Percentiles rank a stretch among this genome's conserved stretches.
phyloP scores from a whole-genome alignment of 2,329 filamentous ascomycete genomes.

The Colletotrichum gigasporum region DNA sequence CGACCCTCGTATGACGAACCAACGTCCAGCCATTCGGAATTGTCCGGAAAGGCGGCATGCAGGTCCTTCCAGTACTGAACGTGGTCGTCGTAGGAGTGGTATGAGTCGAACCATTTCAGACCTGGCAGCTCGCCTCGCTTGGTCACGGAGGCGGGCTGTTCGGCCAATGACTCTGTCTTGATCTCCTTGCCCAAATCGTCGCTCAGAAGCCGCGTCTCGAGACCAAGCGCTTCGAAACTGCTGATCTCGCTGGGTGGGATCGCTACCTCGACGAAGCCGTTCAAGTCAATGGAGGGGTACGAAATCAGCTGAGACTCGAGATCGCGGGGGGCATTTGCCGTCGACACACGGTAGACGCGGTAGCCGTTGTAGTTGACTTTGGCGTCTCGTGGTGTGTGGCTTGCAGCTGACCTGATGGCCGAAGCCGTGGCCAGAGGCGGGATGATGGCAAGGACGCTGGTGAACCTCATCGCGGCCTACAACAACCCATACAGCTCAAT shows the following conservation, averaged over 20 bases:
- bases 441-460: constrained; percentile 1
- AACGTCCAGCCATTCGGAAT: constrained; percentile 55
- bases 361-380: constrained; percentile 43
- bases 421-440: constrained; percentile 4
- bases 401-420: not conserved
- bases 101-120: constrained; percentile 60
- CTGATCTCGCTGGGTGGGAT: constrained; percentile 40
- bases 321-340: constrained; percentile 26
- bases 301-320: constrained; percentile 33
- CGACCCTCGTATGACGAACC: constrained; percentile 56
- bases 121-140: constrained; percentile 43
- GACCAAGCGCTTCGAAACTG: constrained; percentile 38
- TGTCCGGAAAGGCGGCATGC: constrained; percentile 51
- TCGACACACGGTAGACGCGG: constrained; percentile 41
- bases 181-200: constrained; percentile 41
- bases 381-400: not conserved
- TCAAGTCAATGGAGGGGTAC: constrained; percentile 38
- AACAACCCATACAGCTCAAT: no score
- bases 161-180: constrained; percentile 37
- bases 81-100: constrained; percentile 64
- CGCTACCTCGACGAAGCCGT: constrained; percentile 42
- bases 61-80: constrained; percentile 57
- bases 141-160: constrained; percentile 31
- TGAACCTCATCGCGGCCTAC: constrained; percentile 24
- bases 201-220: constrained; percentile 38